Base-by-base conservation (phyloP, 2,329 filamentous ascomycete species). In the Cercospora berteroae region DNA sequence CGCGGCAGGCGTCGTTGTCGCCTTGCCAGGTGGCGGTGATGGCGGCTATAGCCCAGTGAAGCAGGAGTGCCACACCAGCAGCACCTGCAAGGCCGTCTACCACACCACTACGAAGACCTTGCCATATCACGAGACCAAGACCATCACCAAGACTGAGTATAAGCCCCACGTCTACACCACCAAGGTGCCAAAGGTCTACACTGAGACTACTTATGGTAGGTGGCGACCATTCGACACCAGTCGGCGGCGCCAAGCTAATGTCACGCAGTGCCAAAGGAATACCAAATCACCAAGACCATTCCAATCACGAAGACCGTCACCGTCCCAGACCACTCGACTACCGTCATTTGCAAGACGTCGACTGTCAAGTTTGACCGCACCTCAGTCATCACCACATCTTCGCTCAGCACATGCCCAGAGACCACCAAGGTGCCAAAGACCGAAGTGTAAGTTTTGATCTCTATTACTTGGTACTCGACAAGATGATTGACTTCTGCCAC, bases 321-420 rank as follows among this genome's bases (percentile, higher is more conserved):
- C 8, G 60, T 68, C n/a, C 68, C 68, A 60, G 67, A 68, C 61
- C 44, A 48, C 48, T 62, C 60, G 36, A 66, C 64, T 13, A 63
- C 36, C 9, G 62, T 67, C 27, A 59, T 70, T 27, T 70, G 68
- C 68, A 66, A 67, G 50, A 70, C 68, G 27, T 65, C 57, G n/a
- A 60, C 68, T 20, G 62, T 67, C 57, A 18, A 25, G 18, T 70
- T 61, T 60, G 59, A 64, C 20, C 61, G 65, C 63, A 70, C 66
- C 20, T 68, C 68, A 2, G 62, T 44, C 39, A 27, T 63, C 33
- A 63, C 66, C 20, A 65, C 57, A 33, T 31, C 48, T 25, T 27
- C 33, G 10, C 25, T 20, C 42, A 68, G 66, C 61, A 59, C 58
- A 29, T 70, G 68, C 55, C 64, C 68, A 44, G 29, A 62, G 23